phyloP scores from a whole-genome alignment of 345 rosid species.

The Sonneratia caseolaris region DNA sequence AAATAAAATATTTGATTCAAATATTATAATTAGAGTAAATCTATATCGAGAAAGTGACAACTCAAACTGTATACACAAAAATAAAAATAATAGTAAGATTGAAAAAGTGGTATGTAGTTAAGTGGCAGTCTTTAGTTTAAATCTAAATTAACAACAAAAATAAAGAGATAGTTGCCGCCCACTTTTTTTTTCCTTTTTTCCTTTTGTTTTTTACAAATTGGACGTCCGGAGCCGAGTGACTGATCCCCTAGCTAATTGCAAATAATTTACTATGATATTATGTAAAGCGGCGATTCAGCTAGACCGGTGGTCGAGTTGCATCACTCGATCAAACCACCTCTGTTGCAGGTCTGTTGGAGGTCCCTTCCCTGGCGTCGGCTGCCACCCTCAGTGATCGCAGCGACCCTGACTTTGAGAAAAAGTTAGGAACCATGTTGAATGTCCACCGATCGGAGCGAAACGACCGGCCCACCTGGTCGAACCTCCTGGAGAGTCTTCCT shows the following conservation, averaged over 20 bases:
- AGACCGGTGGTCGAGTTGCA: conserved; percentile 46
- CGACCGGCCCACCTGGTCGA: conserved; percentile 22
- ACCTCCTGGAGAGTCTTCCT: conserved; percentile 10
- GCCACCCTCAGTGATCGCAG: conserved; percentile 32
- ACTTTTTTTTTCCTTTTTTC: too few species aligned
- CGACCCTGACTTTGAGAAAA: conserved; percentile 45
- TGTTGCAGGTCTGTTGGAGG: conserved; percentile 14
- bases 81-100: too few species aligned
- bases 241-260: background rate
- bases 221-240: background rate
- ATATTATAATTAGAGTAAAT: too few species aligned
- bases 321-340: conserved; percentile 15
- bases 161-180: too few species aligned
- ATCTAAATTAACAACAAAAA: too few species aligned
- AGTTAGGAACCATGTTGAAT: conserved; percentile 30
- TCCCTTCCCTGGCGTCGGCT: conserved; percentile 24
- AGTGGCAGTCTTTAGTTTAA: too few species aligned
- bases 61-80: too few species aligned
- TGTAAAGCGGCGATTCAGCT: background rate
- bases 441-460: conserved; percentile 45
- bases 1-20: too few species aligned
- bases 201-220: background rate
- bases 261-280: background rate
- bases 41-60: too few species aligned
- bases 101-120: too few species aligned